Evolutionary conservation across 2,329 filamentous ascomycete species (phyloP).

Genomic region (Cladophialophora yegresii): DNA sequence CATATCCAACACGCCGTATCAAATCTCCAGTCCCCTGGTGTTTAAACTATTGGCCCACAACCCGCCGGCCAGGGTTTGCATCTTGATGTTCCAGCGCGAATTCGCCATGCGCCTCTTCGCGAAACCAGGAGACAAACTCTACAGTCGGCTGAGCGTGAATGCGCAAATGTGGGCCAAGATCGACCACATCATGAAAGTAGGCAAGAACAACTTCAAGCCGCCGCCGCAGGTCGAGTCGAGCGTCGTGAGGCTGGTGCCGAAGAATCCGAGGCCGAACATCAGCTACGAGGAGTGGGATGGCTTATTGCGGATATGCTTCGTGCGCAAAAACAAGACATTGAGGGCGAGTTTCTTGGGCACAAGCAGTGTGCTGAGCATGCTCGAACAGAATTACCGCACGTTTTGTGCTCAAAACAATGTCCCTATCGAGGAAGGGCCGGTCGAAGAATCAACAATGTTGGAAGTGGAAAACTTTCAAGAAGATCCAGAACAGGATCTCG

Average conservation of each 20-base stretch:
- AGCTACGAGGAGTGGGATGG: slow-evolving; percentile 96
- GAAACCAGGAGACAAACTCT: slow-evolving; percentile 81
- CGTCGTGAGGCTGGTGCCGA: slow-evolving; percentile 86
- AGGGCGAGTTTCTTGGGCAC: slow-evolving; percentile 79
- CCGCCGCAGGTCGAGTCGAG: slow-evolving; percentile 90
- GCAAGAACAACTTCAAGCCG: slow-evolving; percentile 93
- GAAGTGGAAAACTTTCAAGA: slow-evolving; percentile 42
- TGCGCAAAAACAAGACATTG: slow-evolving; percentile 87
- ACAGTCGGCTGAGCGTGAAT: slow-evolving; percentile 87
- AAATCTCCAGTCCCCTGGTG: slow-evolving; percentile 86
- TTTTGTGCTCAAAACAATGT: slow-evolving; percentile 89
- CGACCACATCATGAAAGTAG: slow-evolving; percentile 80
- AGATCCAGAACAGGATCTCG: slow-evolving; percentile 43
- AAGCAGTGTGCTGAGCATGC: slow-evolving; percentile 75
- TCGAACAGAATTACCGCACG: slow-evolving; percentile 85
- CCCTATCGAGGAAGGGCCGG: slow-evolving; percentile 67
- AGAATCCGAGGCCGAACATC: slow-evolving; percentile 80
- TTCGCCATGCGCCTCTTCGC: slow-evolving; percentile 90
- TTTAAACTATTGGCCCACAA: slow-evolving; percentile 84
- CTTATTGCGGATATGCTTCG: slow-evolving; percentile 77
- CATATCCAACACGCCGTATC: slow-evolving; percentile 75
- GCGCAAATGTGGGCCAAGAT: slow-evolving; percentile 87
- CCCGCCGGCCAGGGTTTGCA: slow-evolving; percentile 76
- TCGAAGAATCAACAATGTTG: slow-evolving; percentile 42
- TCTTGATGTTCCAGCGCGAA: slow-evolving; percentile 97